Conservation (phyloP, 148 eudicot species). For the Tetragonia tetragonoides region DNA sequence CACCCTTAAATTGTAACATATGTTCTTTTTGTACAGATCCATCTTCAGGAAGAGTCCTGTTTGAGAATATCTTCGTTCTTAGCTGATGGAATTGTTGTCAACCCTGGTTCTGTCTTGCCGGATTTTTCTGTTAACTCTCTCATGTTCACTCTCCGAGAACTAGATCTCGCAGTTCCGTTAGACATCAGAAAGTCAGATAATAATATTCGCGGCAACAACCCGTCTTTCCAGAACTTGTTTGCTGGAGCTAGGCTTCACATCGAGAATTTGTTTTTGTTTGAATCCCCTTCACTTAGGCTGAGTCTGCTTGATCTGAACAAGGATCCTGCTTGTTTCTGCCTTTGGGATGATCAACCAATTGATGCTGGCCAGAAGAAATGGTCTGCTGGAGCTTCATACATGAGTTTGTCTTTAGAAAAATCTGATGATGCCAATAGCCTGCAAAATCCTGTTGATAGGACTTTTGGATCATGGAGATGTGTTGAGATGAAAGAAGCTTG, state of each 20-base stretch:
- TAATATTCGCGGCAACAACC: constrained; percentile 20
- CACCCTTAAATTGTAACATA: background rate
- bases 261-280: constrained; percentile 63
- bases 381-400: constrained; percentile 64
- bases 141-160: constrained; percentile 52
- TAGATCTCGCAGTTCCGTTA: constrained; percentile 79
- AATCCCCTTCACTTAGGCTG: constrained; percentile 60
- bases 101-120: constrained; percentile 56
- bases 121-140: constrained; percentile 75
- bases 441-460: constrained; percentile 26
- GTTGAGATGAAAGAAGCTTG: constrained; percentile 72
- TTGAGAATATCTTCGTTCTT: constrained; percentile 85
- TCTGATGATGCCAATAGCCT: constrained; percentile 30
- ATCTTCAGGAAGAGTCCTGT: constrained; percentile 97
- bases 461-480: constrained; percentile 65
- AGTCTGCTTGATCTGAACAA: constrained; percentile 68
- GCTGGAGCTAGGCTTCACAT: constrained; percentile 77
- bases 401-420: constrained; percentile 72
- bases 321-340: constrained; percentile 95
- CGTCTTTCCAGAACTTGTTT: constrained; percentile 45
- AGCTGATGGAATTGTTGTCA: constrained; percentile 81
- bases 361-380: constrained; percentile 90
- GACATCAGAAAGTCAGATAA: constrained; percentile 35
- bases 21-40: constrained; percentile 49
- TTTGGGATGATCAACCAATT: constrained; percentile 86